Conservation (phyloP, 306 rosid species). For the Cyamopsis tetragonoloba region DNA sequence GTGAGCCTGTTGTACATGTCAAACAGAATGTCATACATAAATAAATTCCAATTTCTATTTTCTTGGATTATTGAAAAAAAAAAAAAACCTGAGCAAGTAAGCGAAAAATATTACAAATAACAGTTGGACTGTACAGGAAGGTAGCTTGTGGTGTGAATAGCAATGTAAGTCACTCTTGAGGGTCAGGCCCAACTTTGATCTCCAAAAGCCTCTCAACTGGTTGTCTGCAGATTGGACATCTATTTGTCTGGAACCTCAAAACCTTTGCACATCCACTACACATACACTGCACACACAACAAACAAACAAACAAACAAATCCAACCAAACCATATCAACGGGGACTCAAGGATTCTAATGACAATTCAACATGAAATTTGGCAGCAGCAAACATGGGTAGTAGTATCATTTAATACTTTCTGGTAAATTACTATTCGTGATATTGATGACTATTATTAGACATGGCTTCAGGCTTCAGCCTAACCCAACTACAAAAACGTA, state of each 20-base stretch:
- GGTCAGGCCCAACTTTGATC: slow-evolving; percentile 65
- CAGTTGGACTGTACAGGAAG: slow-evolving; percentile 46
- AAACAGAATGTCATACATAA: slow-evolving; percentile 24
- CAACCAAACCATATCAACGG: neutral
- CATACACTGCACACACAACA: slow-evolving; percentile 98
- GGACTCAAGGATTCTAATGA: no score
- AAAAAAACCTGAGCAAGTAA: slow-evolving; percentile 21
- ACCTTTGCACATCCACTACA: slow-evolving; percentile 92
- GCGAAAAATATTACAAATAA: slow-evolving; percentile 20
- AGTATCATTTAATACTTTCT: neutral
- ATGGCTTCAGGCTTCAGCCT: no score
- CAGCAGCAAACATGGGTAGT: neutral
- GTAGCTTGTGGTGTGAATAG: slow-evolving; percentile 9
- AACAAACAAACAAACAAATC: slow-evolving; percentile 24
- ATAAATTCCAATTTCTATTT: slow-evolving; percentile 2
- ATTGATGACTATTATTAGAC: neutral
- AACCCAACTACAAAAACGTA: no score
- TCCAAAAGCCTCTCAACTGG: slow-evolving; percentile 96
- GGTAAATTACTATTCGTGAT: neutral
- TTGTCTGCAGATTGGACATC: slow-evolving; percentile 98
- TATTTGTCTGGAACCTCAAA: slow-evolving; percentile 77
- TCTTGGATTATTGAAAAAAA: slow-evolving; percentile 31
- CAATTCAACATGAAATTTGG: neutral
- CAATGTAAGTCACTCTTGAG: slow-evolving; percentile 47
- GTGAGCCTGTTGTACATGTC: slow-evolving; percentile 26